These are phyloP conservation scores for Penicillium bialowiezense DNA, from an alignment of 495 filamentous ascomycete genomes.

Conservation along the genomic window DNA sequence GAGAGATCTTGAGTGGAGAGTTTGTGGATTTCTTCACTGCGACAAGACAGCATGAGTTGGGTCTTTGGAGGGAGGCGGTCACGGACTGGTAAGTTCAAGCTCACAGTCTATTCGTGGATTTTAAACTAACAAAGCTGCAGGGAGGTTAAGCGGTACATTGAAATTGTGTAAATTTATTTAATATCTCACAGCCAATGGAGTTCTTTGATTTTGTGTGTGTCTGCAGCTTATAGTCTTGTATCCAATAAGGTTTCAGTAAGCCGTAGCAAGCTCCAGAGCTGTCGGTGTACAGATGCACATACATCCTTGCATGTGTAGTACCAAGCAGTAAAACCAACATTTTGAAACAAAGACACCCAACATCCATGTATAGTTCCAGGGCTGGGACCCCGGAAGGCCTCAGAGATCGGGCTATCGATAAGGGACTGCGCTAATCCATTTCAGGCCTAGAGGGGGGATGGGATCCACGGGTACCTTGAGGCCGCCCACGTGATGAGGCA, in stretches of 20 bases:
- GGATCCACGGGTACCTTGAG: not conserved
- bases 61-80: conserved; percentile 89
- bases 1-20: conserved; percentile 82
- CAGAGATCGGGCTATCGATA: not conserved
- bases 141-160: conserved; percentile 29
- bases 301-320: too few relatives aligned
- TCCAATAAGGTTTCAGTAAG: not conserved
- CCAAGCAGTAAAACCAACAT: not conserved
- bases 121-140: conserved; percentile 6
- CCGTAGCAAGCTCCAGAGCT: not conserved
- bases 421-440: conserved; percentile 3
- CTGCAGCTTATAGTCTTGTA: not conserved
- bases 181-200: not conserved
- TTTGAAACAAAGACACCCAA: too few relatives aligned
- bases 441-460: not conserved
- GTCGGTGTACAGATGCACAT: too few relatives aligned
- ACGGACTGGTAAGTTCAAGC: conserved; percentile 73
- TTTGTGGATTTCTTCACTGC: conserved; percentile 93
- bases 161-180: conserved; percentile 18
- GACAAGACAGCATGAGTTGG: conserved; percentile 84
- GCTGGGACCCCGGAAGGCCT: too few relatives aligned
- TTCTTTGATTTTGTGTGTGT: not conserved
- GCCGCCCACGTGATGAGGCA: conserved; percentile 8
- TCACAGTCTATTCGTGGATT: not conserved
- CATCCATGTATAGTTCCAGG: too few relatives aligned